Evolutionary conservation across 2,329 filamentous ascomycete genomes (phyloP).

Genomic region (Scortechinia acanthostroma): DNA sequence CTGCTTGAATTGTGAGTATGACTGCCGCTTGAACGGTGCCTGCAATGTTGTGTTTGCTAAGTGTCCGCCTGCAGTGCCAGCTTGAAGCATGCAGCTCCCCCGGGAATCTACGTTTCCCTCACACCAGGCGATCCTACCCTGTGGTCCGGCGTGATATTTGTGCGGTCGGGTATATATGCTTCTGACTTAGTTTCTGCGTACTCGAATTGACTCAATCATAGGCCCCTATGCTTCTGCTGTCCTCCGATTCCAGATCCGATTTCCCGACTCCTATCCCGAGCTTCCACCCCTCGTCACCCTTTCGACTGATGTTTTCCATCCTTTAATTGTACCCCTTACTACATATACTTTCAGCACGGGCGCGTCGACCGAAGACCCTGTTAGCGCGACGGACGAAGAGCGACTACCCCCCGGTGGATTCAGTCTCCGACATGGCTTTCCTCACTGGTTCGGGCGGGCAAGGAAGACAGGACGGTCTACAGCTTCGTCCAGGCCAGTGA

Average conservation of each 20-base stretch:
- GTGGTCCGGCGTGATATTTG: conserved; percentile 88
- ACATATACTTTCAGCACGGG: conserved; percentile 87
- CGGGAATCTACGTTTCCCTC: conserved; percentile 80
- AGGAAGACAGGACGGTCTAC: background rate
- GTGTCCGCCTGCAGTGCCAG: conserved; percentile 73
- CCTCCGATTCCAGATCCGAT: conserved; percentile 82
- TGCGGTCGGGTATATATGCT: conserved; percentile 69
- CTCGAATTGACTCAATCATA: conserved; percentile 32
- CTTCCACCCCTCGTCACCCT: conserved; percentile 82
- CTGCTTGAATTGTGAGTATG: background rate
- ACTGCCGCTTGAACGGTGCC: too few relatives aligned
- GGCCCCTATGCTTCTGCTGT: conserved; percentile 84
- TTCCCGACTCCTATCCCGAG: conserved; percentile 72
- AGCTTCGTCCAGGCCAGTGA: background rate
- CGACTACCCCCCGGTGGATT: conserved; percentile 82
- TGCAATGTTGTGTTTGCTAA: too few relatives aligned
- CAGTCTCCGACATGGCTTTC: conserved; percentile 83
- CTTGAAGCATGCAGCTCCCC: conserved; percentile 74
- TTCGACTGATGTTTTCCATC: conserved; percentile 88
- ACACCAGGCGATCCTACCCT: conserved; percentile 73
- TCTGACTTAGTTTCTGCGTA: conserved; percentile 9
- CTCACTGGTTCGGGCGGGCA: conserved; percentile 72
- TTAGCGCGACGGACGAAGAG: conserved; percentile 78
- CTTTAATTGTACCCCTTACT: conserved; percentile 84
- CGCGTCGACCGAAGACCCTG: conserved; percentile 67